A percentile compares a stretch with the other conserved stretches of the same genome.
Evolutionary conservation across 192 early-diverging fungal genomes (phyloP).

Genomic region (Glomus cerebriforme): DNA sequence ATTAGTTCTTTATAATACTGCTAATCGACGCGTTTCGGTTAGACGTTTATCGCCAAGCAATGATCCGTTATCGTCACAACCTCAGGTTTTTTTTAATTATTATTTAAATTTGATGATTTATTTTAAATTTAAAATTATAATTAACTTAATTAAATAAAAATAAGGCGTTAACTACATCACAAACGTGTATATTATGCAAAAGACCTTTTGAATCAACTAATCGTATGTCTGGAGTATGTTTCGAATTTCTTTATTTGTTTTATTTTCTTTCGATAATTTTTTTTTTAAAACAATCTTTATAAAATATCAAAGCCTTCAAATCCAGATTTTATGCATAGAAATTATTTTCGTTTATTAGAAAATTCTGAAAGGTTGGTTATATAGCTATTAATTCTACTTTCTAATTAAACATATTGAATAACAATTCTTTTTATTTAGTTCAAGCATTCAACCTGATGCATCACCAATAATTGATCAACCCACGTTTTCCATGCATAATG

Average conservation of each 20-base stretch:
- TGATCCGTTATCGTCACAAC: not conserved
- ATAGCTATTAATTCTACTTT: not conserved
- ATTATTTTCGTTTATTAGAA: slow-evolving; percentile 61
- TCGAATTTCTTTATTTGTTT: not conserved
- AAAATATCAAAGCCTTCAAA: slow-evolving; percentile 19
- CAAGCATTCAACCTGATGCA: not conserved
- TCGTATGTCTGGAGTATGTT: not conserved
- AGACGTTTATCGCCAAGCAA: slow-evolving; percentile 41
- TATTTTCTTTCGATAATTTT: not conserved
- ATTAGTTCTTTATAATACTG: slow-evolving; percentile 68
- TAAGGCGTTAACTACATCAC: not conserved
- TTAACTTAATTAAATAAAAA: not conserved
- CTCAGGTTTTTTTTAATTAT: slow-evolving; percentile 4
- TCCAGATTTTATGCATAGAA: slow-evolving; percentile 49
- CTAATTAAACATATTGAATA: not conserved
- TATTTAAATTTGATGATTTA: not conserved
- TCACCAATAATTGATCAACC: not conserved
- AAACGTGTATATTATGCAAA: not conserved
- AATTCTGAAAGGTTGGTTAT: slow-evolving; percentile 20
- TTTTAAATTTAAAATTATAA: not conserved
- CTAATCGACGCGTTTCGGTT: slow-evolving; percentile 52
- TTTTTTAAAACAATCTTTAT: slow-evolving; percentile 9
- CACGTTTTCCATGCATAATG: too few relatives aligned
- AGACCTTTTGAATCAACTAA: not conserved
- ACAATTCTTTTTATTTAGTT: not conserved